Conservation (phyloP, 1,284 basidiomycete genomes). For the Malassezia globosa region DNA sequence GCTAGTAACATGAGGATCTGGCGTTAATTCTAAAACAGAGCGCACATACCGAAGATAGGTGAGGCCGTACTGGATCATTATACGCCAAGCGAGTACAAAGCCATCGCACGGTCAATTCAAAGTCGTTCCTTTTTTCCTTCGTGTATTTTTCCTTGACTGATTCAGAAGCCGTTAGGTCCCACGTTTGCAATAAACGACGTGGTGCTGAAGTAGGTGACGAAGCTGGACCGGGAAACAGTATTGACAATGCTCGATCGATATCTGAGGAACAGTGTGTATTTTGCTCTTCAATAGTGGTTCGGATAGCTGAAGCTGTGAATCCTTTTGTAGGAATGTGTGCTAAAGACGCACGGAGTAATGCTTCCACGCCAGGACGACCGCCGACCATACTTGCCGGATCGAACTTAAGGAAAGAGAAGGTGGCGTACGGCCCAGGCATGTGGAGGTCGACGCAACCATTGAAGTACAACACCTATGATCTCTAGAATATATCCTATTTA, state of each 20-base stretch:
- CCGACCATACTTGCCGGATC: no score
- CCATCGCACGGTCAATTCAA: not conserved
- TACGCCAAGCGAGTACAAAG: conserved; percentile 2
- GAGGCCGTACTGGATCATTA: conserved; percentile 2
- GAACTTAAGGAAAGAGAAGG: no score
- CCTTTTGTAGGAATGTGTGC: conserved; percentile 5
- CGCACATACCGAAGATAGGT: conserved; percentile 10
- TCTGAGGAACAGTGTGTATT: not conserved
- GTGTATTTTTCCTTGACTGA: not conserved
- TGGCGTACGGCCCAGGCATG: no score
- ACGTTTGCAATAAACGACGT: conserved; percentile 11
- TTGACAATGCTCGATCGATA: conserved; percentile 6
- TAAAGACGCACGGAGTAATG: not conserved
- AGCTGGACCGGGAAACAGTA: conserved; percentile 14
- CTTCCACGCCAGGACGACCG: conserved; percentile 1
- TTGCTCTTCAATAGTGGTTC: not conserved
- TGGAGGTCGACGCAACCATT: no score
- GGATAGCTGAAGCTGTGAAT: conserved; percentile 5
- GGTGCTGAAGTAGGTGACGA: conserved; percentile 9
- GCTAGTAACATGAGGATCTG: conserved; percentile 1
- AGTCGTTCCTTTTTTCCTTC: not conserved
- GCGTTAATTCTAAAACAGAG: not conserved
- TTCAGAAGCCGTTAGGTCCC: conserved; percentile 4
- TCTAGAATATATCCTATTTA: no score
- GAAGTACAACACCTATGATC: no score